Percentiles rank a stretch among this genome's conserved stretches.
phyloP scores from a whole-genome alignment of 2,329 filamentous ascomycete species.

The Cladosporium halotolerans region DNA sequence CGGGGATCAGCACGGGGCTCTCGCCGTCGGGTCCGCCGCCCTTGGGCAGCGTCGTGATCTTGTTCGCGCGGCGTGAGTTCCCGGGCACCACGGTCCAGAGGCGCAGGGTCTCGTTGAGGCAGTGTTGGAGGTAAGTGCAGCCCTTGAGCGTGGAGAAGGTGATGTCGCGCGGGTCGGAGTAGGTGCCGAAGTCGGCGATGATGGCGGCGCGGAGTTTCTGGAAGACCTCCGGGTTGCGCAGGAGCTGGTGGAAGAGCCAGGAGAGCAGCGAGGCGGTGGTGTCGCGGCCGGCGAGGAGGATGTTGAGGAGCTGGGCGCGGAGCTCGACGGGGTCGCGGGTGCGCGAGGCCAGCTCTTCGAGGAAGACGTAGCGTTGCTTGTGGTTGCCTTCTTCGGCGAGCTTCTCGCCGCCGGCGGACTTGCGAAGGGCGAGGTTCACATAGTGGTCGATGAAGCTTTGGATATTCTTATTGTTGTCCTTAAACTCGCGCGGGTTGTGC shows the following conservation, averaged over 20 bases:
- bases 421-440: constrained; percentile 39
- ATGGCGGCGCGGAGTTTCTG: constrained; percentile 45
- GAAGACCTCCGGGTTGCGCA: constrained; percentile 46
- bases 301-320: constrained; percentile 42
- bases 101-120: constrained; percentile 54
- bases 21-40: constrained; percentile 50
- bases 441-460: constrained; percentile 42
- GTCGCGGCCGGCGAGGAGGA: constrained; percentile 65
- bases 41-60: constrained; percentile 66
- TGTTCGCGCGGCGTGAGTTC: constrained; percentile 65
- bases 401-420: constrained; percentile 17
- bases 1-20: constrained; percentile 46
- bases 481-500: constrained; percentile 32
- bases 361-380: constrained; percentile 40
- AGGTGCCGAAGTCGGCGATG: constrained; percentile 40
- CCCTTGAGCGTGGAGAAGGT: constrained; percentile 57
- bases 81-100: constrained; percentile 75
- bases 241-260: constrained; percentile 50
- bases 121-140: constrained; percentile 56
- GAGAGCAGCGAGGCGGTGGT: constrained; percentile 49
- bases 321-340: constrained; percentile 40
- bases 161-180: constrained; percentile 38
- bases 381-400: constrained; percentile 22
- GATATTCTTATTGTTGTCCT: constrained; percentile 36
- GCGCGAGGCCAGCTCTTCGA: constrained; percentile 41